Evolutionary conservation across 2,329 filamentous ascomycete genomes (phyloP).

Genomic region (Fusarium aywerte): DNA sequence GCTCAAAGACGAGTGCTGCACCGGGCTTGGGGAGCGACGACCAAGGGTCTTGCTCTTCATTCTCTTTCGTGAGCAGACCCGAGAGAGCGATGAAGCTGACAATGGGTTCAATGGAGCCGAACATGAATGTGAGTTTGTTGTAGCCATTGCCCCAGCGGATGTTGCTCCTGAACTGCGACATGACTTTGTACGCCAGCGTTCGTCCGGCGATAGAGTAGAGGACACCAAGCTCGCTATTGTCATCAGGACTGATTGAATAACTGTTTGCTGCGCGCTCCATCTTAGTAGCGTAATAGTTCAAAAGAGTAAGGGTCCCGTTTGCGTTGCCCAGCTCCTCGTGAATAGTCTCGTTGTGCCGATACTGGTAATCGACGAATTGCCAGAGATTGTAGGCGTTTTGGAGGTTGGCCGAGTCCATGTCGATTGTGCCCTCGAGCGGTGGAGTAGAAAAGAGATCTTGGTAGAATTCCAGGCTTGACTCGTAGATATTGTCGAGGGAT

Average conservation of each 20-base stretch:
- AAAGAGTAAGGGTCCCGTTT: constrained; percentile 52
- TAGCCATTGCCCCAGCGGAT: constrained; percentile 53
- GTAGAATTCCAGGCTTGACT: constrained; percentile 56
- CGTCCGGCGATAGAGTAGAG: constrained; percentile 64
- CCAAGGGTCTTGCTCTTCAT: constrained; percentile 58
- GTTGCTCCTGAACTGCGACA: constrained; percentile 56
- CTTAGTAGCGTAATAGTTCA: constrained; percentile 71
- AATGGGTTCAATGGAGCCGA: constrained; percentile 66
- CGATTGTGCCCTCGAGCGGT: constrained; percentile 54
- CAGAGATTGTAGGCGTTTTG: constrained; percentile 65
- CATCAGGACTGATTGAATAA: constrained; percentile 63
- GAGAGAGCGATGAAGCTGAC: constrained; percentile 65
- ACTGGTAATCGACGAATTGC: constrained; percentile 66
- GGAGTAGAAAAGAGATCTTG: constrained; percentile 52
- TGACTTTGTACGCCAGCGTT: constrained; percentile 60
- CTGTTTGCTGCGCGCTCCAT: constrained; percentile 69
- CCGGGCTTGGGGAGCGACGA: constrained; percentile 71
- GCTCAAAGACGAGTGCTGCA: constrained; percentile 79
- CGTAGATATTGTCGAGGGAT: constrained; percentile 41
- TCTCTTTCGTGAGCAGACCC: constrained; percentile 59
- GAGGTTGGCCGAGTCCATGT: constrained; percentile 53
- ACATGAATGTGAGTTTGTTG: constrained; percentile 63
- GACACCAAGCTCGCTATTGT: constrained; percentile 49
- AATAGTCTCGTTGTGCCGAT: constrained; percentile 61
- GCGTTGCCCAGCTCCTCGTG: constrained; percentile 51